Conservation (phyloP, 2,329 filamentous ascomycete genomes). For the Cryphonectria parasitica region DNA sequence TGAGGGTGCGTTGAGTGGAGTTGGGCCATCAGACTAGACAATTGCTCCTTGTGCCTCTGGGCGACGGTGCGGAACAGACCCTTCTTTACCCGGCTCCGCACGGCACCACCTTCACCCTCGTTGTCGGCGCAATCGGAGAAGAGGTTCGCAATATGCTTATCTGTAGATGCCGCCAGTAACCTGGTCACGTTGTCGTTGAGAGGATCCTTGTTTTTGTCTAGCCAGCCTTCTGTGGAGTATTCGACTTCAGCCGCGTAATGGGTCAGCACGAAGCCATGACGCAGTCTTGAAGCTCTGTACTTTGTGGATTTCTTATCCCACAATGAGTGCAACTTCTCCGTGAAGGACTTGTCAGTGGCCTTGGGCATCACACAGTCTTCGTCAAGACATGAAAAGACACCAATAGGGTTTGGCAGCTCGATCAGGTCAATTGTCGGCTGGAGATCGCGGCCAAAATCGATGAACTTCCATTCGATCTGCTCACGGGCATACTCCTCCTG, state of each 20-base stretch:
- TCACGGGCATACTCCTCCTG: conserved; percentile 98
- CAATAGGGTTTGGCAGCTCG: conserved; percentile 93
- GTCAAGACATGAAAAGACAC: conserved; percentile 97
- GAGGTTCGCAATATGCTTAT: conserved; percentile 80
- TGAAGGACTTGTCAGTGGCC: conserved; percentile 94
- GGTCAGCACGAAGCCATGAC: conserved; percentile 91
- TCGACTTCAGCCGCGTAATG: conserved; percentile 98
- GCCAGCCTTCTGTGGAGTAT: conserved; percentile 91
- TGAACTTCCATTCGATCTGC: conserved; percentile 99
- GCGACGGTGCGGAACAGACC: conserved; percentile 96
- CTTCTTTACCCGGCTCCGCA: conserved; percentile 87
- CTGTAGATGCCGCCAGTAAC: conserved; percentile 78
- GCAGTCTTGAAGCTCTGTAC: conserved; percentile 85
- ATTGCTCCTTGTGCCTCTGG: conserved; percentile 95
- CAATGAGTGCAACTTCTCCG: conserved; percentile 92
- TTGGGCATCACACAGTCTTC: conserved; percentile 99
- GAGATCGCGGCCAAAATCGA: conserved; percentile 95
- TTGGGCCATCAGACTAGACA: conserved; percentile 94
- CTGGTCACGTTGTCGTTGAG: conserved; percentile 96
- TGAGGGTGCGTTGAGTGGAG: conserved; percentile 96
- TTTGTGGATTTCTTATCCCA: conserved; percentile 97
- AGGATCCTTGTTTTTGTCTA: conserved; percentile 99
- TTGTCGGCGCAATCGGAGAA: conserved; percentile 87
- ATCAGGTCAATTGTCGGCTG: conserved; percentile 98
- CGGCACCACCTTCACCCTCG: conserved; percentile 72